Evolutionary conservation across 2,329 filamentous ascomycete species (phyloP), one percentile per base, ranked within the genome.

Genomic region (Metarhizium sp.): DNA sequence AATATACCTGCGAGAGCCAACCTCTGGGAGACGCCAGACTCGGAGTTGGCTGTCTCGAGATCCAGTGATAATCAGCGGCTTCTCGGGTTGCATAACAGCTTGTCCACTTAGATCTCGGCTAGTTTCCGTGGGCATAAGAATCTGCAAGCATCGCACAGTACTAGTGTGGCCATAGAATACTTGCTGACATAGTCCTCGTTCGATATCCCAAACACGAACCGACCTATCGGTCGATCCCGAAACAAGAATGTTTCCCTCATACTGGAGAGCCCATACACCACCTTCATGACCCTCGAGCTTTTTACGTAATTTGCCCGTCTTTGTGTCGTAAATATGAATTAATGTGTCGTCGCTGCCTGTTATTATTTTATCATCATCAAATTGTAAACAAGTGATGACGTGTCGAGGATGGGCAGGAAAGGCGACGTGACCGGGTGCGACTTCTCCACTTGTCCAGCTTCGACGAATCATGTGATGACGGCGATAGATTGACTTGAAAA

Each of bases 121-220:
- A 2, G 91, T 84, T 64, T 91, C 81, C 1, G 86, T 86, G 0
- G 94, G 91, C 79, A 95, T 87, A 47, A 99, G 77, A 55, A 99
- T 97, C 67, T 97, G 92, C 58, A 99, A 75, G 67, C 94, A 99
- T 60, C 94, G 86, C 3, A 99, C 94, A 14, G 94, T 99, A 46
- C 92, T 97, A 10, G 94, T 99, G 67, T 99, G 94, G 0, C 94
- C 95, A 66, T 96, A 92, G 68, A 99, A 99, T 0, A 96, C 87
- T 67, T 99, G 94, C 11, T 92, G 92, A 70, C 92, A 96, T 49
- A 88, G 82, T 0, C 92, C 94, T 63, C 87, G 87, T 66, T 95
- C 90, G 60, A 99, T 96, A 67, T 99, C 92, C 94, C 94, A 99
- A 0, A 99, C 92, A n/a, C 94, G 85, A n/a, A 99, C 94, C 11